Conservation (phyloP, 176 grass and related monocot species). For the Bolboschoenus planiculmis region DNA sequence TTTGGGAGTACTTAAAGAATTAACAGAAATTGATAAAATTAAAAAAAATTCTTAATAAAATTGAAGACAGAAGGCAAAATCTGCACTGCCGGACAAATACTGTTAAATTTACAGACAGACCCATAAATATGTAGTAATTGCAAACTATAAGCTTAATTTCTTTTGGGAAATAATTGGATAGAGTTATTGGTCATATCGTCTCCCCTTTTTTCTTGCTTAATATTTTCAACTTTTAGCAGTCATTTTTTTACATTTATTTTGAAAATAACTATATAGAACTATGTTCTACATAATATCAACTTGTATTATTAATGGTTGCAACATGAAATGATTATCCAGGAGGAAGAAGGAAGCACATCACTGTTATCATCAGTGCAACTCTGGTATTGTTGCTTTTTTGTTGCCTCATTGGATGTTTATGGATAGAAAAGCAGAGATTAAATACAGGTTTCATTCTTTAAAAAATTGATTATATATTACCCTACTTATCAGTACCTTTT, state of each 20-base stretch:
- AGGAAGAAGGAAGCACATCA: neutral
- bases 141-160: neutral
- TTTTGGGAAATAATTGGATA: neutral
- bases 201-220: neutral
- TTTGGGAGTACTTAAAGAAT: no score
- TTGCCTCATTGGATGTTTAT: neutral
- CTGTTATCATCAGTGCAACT: neutral
- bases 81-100: neutral
- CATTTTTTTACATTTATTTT: neutral
- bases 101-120: neutral
- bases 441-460: slow-evolving; percentile 10
- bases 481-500: neutral
- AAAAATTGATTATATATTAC: neutral
- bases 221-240: neutral
- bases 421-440: slow-evolving; percentile 8
- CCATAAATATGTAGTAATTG: neutral
- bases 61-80: no score
- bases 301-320: neutral
- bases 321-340: slow-evolving; percentile 12
- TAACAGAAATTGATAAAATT: no score
- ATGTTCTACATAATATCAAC: neutral
- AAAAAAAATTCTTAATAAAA: no score
- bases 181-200: neutral
- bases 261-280: neutral
- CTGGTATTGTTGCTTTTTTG: neutral